These are phyloP conservation scores for Hanseniaspora clermontiae DNA, from an alignment of 805 yeast species.

Conservation along the genomic window DNA sequence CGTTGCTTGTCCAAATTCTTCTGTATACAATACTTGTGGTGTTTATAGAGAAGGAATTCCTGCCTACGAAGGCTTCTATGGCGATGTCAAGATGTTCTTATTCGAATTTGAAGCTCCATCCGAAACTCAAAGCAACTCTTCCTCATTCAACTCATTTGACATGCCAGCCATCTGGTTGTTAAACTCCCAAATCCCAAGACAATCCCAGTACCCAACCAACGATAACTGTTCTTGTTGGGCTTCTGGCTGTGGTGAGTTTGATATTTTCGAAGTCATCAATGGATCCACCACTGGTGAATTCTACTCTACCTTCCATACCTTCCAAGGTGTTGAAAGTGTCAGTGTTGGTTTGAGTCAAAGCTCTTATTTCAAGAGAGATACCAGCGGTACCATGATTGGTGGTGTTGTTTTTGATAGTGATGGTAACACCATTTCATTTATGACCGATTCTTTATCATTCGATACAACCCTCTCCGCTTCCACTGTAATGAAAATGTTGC, in stretches of 20 bases:
- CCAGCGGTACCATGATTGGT: constrained; percentile 43
- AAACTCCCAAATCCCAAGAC: constrained; percentile 61
- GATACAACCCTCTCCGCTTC: constrained; percentile 34
- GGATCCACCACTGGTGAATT: constrained; percentile 42
- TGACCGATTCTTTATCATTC: constrained; percentile 42
- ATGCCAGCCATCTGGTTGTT: constrained; percentile 71
- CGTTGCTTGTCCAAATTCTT: constrained; percentile 44
- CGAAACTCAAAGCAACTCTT: constrained; percentile 32
- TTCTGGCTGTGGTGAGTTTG: constrained; percentile 70
- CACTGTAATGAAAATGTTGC: constrained; percentile 27
- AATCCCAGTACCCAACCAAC: constrained; percentile 51
- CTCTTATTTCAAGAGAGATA: constrained; percentile 47
- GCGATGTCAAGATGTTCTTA: constrained; percentile 55
- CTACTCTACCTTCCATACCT: constrained; percentile 61
- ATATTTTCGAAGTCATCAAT: constrained; percentile 63
- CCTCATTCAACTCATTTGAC: constrained; percentile 33
- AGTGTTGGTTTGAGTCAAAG: constrained; percentile 45
- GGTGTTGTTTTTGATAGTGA: constrained; percentile 57
- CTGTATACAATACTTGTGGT: constrained; percentile 54
- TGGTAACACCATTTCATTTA: constrained; percentile 50
- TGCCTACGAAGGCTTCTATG: constrained; percentile 60
- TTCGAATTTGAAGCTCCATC: constrained; percentile 59
- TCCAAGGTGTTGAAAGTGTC: constrained; percentile 50
- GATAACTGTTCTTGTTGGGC: constrained; percentile 64
- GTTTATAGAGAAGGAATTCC: constrained; percentile 64